Evolutionary conservation across 1,139 yeast genomes (phyloP), one percentile per base, ranked within the genome.

Genomic region (Debaryomyces sp.): DNA sequence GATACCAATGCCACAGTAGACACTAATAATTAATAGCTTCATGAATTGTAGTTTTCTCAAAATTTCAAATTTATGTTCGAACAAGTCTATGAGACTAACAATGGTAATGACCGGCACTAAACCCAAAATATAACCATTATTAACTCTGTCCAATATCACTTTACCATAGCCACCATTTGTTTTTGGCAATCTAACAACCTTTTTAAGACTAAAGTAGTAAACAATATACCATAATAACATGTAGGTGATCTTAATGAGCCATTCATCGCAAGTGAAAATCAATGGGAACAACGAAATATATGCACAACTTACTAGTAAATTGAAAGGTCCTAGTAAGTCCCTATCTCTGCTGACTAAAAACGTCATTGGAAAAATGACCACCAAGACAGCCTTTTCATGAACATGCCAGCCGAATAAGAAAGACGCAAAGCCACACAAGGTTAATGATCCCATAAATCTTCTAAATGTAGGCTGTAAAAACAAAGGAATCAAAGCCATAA

Each of bases 381-480:
- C 68, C 73, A 95, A 78, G 36, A 94, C 84, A 0, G 99, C 99
- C 77, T 94, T 94, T 67, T 94, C 99, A 69, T 94, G 99, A 23
- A 94, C 99, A 64, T 94, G 99, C 98, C 98, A 94, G 6, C 99
- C 99, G 68, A 94, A 94, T 47, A 94, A 70, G 62, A 89, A 94
- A 4, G 97, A 88, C 0, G 97, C 85, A 68, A 82, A 90, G 1
- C 96, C 99, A 70, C 98, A 94, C 46, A 92, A 75, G 0, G 97
- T 86, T 56, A 94, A 70, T 1, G 95, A 82, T 0, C 96, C 97
- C 33, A 92, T 66, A 58, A 94, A 94, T 54, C 96, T 76, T 54
- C 84, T 82, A 64, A 78, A 88, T 1, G 85, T 84, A 2, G 97
- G 97, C 59, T 82, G 84, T 35, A 87, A 60, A 47, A 90, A 77